Conservation (phyloP, 768 basidiomycete species). For the Pleurotus djamor region DNA sequence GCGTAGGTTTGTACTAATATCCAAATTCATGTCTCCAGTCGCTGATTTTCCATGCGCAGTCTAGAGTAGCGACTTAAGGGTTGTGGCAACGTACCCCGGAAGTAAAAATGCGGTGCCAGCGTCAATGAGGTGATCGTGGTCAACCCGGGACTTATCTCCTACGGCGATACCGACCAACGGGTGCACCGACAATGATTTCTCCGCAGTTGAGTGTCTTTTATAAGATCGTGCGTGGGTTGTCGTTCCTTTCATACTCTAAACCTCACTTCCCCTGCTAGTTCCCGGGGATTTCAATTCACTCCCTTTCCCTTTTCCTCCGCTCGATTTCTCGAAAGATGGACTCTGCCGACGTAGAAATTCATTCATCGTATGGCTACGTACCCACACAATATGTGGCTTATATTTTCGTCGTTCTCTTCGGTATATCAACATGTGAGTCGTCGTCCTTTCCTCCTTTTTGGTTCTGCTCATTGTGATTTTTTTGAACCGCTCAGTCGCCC, state of each 20-base stretch:
- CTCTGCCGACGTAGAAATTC: background rate
- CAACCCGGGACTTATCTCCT: background rate
- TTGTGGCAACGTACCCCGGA: too few species aligned
- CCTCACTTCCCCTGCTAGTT: too few species aligned
- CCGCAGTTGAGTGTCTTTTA: background rate
- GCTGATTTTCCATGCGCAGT: too few species aligned
- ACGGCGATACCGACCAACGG: background rate
- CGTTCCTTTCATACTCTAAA: too few species aligned
- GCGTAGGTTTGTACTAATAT: too few species aligned
- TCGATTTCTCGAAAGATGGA: too few species aligned
- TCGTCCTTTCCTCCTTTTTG: background rate
- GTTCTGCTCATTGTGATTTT: background rate
- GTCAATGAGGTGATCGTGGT: background rate
- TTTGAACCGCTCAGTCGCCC: slow-evolving; percentile 24
- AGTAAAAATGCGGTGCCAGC: background rate
- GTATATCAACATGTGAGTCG: slow-evolving; percentile 32
- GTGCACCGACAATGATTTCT: background rate
- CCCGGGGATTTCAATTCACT: too few species aligned
- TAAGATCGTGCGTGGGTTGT: background rate
- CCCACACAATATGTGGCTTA: slow-evolving; percentile 19
- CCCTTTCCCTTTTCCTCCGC: too few species aligned
- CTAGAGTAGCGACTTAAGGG: too few species aligned
- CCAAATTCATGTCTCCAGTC: too few species aligned
- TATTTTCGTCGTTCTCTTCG: slow-evolving; percentile 30
- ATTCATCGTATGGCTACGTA: slow-evolving; percentile 22